These are phyloP conservation scores for Starmerella stigmatis DNA, from an alignment of 805 yeast species.

Conservation along the genomic window DNA sequence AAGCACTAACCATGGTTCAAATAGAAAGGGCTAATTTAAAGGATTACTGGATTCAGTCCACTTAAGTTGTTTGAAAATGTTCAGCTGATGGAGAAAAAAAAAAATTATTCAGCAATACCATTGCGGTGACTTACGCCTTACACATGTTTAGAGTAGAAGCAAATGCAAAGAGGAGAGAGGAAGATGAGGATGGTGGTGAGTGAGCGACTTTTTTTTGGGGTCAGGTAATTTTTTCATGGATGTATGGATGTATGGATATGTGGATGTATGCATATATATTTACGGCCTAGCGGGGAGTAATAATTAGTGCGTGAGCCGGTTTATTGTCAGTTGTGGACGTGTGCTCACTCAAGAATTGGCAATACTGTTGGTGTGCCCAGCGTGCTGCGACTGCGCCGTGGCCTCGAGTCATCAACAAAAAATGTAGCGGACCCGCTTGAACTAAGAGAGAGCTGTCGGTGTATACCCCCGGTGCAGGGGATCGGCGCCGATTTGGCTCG, in stretches of 20 bases:
- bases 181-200: too few species aligned
- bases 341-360: constrained; percentile 5
- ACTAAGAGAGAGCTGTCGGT: constrained; percentile 11
- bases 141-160: too few species aligned
- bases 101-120: constrained; percentile 8
- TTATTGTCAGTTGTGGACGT: neutral
- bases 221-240: too few species aligned
- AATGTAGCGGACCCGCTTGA: constrained; percentile 10
- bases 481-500: neutral
- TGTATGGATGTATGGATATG: too few species aligned
- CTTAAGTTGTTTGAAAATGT: neutral
- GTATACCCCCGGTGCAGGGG: constrained; percentile 2
- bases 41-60: neutral
- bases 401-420: constrained; percentile 12
- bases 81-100: constrained; percentile 1
- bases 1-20: constrained; percentile 48
- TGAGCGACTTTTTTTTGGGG: too few species aligned
- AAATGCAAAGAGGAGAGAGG: too few species aligned
- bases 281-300: too few species aligned
- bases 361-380: constrained; percentile 6
- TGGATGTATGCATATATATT: too few species aligned
- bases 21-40: neutral
- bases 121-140: constrained; percentile 1
- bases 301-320: neutral
- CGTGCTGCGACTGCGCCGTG: constrained; percentile 9